Evolutionary conservation across 139 green algal genomes (phyloP).

Genomic region (Haematococcus sp.): DNA sequence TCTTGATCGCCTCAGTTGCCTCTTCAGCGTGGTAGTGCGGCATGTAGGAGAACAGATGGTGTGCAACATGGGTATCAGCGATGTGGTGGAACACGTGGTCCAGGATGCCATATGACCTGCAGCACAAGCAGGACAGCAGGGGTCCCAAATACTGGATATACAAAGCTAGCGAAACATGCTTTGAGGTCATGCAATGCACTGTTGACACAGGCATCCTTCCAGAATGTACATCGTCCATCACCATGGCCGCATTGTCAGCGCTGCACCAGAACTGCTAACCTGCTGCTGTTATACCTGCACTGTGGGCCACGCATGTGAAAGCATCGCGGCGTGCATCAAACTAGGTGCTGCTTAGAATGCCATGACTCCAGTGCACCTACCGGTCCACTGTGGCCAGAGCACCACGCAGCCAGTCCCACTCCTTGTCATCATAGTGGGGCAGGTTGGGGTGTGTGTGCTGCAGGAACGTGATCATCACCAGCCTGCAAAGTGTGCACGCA

Average conservation of each 20-base stretch:
- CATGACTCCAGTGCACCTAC: not conserved
- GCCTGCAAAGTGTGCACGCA: not conserved
- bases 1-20: constrained; percentile 74
- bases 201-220: no score
- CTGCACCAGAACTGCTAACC: no score
- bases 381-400: constrained; percentile 85
- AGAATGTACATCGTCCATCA: no score
- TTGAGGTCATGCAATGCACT: no score
- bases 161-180: no score
- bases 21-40: constrained; percentile 92
- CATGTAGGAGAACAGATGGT: constrained; percentile 92
- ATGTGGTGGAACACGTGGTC: constrained; percentile 85
- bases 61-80: constrained; percentile 86
- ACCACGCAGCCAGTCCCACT: constrained; percentile 92
- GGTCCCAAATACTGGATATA: not conserved
- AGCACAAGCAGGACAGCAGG: not conserved
- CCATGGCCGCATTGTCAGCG: no score
- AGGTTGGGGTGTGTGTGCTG: constrained; percentile 87
- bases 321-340: no score
- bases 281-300: no score
- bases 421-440: constrained; percentile 74
- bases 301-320: no score
- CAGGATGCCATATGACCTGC: constrained; percentile 77
- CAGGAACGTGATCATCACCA: constrained; percentile 81
- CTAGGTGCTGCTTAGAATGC: no score